Conservation (phyloP, 2,329 filamentous ascomycete species). For the Aciculosporium take region DNA sequence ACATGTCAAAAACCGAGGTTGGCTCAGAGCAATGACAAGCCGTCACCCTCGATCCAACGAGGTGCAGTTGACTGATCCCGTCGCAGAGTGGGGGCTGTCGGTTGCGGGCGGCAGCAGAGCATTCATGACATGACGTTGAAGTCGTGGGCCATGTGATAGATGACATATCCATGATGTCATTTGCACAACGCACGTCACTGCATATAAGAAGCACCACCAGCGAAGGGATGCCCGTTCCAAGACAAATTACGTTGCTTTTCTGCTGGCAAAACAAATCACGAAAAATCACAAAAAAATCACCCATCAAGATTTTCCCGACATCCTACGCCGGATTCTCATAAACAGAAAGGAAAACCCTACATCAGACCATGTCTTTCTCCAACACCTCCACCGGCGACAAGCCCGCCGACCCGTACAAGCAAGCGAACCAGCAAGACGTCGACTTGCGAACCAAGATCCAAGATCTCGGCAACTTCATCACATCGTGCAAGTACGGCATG, state of each 20-base stretch:
- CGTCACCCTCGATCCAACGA: no score
- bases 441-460: constrained; percentile 62
- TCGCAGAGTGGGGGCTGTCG: background rate
- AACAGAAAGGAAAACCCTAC: background rate
- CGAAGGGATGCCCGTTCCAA: no score
- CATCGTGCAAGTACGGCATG: constrained; percentile 70
- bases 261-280: no score
- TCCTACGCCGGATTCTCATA: no score
- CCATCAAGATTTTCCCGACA: no score
- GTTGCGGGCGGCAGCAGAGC: background rate
- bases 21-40: no score
- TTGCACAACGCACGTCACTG: background rate
- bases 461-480: constrained; percentile 57
- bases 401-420: constrained; percentile 63
- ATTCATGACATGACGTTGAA: background rate
- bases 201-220: background rate
- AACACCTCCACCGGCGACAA: constrained; percentile 49
- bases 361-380: constrained; percentile 23
- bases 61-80: background rate
- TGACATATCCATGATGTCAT: constrained; percentile 1
- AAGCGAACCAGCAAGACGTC: constrained; percentile 51
- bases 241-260: no score
- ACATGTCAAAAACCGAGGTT: no score
- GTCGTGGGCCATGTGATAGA: no score
- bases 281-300: background rate